These are phyloP conservation scores for Furcasterigmium furcatum DNA, from an alignment of 2,329 filamentous ascomycete genomes.

Conservation along the genomic window DNA sequence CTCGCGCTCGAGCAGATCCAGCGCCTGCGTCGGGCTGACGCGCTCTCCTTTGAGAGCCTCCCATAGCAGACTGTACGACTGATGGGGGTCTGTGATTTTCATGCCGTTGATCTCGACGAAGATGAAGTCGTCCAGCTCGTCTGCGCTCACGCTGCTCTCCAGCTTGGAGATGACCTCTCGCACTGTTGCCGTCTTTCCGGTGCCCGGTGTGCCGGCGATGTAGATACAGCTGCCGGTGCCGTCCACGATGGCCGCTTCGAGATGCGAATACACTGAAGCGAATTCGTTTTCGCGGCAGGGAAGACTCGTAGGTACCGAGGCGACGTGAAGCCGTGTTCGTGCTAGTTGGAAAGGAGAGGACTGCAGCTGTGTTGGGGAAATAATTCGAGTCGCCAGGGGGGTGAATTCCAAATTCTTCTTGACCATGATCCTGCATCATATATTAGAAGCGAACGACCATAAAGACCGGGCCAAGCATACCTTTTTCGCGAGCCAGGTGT, in stretches of 20 bases:
- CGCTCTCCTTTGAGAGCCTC: constrained; percentile 92
- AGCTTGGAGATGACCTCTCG: constrained; percentile 89
- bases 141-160: constrained; percentile 80
- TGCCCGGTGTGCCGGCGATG: constrained; percentile 97
- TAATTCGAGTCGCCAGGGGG: constrained; percentile 81
- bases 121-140: constrained; percentile 96
- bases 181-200: constrained; percentile 95
- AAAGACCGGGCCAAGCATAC: neutral
- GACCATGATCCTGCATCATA: constrained; percentile 53
- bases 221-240: constrained; percentile 96
- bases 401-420: constrained; percentile 95
- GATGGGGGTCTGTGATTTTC: constrained; percentile 98
- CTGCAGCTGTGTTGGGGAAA: constrained; percentile 72
- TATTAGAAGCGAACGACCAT: neutral
- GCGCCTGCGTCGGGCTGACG: constrained; percentile 85
- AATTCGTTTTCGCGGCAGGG: constrained; percentile 94
- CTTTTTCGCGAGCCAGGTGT: constrained; percentile 55
- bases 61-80: constrained; percentile 94
- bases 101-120: constrained; percentile 99
- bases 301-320: constrained; percentile 82
- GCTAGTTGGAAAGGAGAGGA: constrained; percentile 90
- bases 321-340: constrained; percentile 85
- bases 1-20: constrained; percentile 87
- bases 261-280: constrained; percentile 84
- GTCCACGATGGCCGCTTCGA: constrained; percentile 91